These are phyloP conservation scores for Hawksworthiomyces lignivorus DNA, from an alignment of 2,329 filamentous ascomycete species.

Conservation along the genomic window DNA sequence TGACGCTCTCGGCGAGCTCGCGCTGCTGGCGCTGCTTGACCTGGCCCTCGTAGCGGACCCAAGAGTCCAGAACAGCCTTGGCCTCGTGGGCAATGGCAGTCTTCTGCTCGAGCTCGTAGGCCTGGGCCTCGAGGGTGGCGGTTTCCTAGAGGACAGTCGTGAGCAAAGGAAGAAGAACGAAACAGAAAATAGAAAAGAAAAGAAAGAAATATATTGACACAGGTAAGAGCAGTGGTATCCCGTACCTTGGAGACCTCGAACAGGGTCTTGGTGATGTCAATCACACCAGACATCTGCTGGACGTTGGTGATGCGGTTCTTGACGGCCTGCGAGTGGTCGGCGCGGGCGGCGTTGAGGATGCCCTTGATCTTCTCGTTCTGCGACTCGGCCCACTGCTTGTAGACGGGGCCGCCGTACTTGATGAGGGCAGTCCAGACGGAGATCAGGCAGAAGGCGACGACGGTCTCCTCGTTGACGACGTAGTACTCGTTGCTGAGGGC, in stretches of 20 bases:
- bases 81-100: constrained; percentile 88
- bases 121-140: constrained; percentile 88
- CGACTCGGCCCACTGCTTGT: constrained; percentile 83
- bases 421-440: constrained; percentile 88
- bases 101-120: constrained; percentile 94
- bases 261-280: constrained; percentile 93
- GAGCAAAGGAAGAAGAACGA: not conserved
- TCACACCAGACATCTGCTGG: constrained; percentile 86
- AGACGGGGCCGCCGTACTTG: constrained; percentile 88
- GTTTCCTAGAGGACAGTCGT: constrained; percentile 61
- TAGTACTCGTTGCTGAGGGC: constrained; percentile 99
- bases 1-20: constrained; percentile 87
- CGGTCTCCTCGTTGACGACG: constrained; percentile 97
- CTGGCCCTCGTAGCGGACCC: constrained; percentile 97
- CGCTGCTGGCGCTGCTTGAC: constrained; percentile 98
- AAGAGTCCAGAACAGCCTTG: constrained; percentile 92
- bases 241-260: constrained; percentile 96
- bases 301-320: constrained; percentile 91
- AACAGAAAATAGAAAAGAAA: too few relatives aligned
- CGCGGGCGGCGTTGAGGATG: constrained; percentile 88
- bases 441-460: constrained; percentile 86
- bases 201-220: not conserved
- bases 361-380: constrained; percentile 89
- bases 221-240: too few relatives aligned
- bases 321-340: constrained; percentile 92